Evolutionary conservation across 1,139 yeast genomes (phyloP), one percentile per base, ranked within the genome.

Genomic region (Debaryomycetaceae sp.): DNA sequence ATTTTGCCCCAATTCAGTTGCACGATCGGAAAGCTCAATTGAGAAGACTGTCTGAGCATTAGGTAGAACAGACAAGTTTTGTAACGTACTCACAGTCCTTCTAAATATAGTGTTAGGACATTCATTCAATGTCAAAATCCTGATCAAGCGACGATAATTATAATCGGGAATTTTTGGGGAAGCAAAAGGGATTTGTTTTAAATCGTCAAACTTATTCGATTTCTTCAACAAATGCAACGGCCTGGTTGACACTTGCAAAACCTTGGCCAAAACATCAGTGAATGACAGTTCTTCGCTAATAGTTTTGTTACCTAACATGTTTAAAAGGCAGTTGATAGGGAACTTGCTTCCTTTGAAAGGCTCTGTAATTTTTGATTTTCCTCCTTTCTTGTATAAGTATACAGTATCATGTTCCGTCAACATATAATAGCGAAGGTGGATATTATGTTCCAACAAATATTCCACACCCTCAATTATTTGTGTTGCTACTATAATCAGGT

Each of bases 101-200:
- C 89, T 88, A 63, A 89, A 89, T 0, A 95, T 89, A 33, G 84
- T 78, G 48, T 88, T 84, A 19, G 91, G 82, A 58, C 97, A 88
- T 43, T 89, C 95, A 55, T 87, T 87, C 1, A 94, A 80, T n/a
- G 85, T 79, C 40, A 91, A 69, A 33, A 88, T 79, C 30, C 81
- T 75, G 15, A 87, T 83, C 37, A 88, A 70, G 44, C 78, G 76
- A 40, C 79, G 74, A 53, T 87, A 67, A 48, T 83, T 82, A 32
- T 71, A 65, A 35, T 77, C 81, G 2, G 91, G 85, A 47, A 88
- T 78, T 37, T 65, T 64, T 1, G 95, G 96, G 2, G 84, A 67
- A 15, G 70, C 71, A 39, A 56, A 78, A 24, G 68, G 73, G 33
- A 64, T 60, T n/a, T 55, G 43, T n/a, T 44, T 50, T 18, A 44